These are phyloP conservation scores for Colletotrichum sp. DNA, from an alignment of 2,329 filamentous ascomycete species.

Conservation along the genomic window DNA sequence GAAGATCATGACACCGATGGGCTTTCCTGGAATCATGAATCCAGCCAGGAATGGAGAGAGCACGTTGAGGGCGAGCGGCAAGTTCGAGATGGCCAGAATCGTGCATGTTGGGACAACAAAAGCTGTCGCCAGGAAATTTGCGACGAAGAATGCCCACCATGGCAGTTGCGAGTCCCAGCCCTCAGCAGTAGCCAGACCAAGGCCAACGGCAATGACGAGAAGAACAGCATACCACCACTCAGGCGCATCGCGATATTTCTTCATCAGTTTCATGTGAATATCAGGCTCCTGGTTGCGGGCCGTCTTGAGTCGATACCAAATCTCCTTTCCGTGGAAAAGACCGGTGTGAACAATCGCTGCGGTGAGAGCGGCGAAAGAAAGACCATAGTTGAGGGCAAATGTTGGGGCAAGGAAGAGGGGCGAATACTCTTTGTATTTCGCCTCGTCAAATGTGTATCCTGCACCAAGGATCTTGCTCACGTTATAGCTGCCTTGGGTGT, in stretches of 20 bases:
- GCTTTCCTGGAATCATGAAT: conserved; percentile 55
- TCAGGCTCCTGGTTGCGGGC: conserved; percentile 55
- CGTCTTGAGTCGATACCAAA: conserved; percentile 36
- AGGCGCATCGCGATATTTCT: conserved; percentile 62
- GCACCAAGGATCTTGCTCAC: conserved; percentile 56
- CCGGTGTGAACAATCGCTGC: conserved; percentile 56
- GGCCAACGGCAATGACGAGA: conserved; percentile 52
- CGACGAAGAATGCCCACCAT: conserved; percentile 27
- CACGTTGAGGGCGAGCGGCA: conserved; percentile 43
- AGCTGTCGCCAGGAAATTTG: conserved; percentile 36
- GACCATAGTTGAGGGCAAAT: conserved; percentile 44
- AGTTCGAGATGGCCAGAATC: conserved; percentile 13
- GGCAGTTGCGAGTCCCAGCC: conserved; percentile 62
- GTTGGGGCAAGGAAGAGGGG: conserved; percentile 50
- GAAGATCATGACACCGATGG: conserved; percentile 41
- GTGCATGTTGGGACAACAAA: conserved; percentile 52
- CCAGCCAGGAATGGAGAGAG: conserved; percentile 49
- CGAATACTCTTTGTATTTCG: conserved; percentile 55
- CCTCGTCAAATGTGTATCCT: conserved; percentile 61
- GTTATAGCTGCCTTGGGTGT: conserved; percentile 56
- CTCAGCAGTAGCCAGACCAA: conserved; percentile 57
- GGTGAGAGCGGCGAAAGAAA: conserved; percentile 56
- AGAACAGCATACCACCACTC: conserved; percentile 62
- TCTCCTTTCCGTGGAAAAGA: conserved; percentile 59
- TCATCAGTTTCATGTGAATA: conserved; percentile 61